A percentile compares a stretch with the other conserved stretches of the same genome.
Evolutionary conservation across 2,329 filamentous ascomycete genomes (phyloP).

Genomic region (Fusarium agapanthi): DNA sequence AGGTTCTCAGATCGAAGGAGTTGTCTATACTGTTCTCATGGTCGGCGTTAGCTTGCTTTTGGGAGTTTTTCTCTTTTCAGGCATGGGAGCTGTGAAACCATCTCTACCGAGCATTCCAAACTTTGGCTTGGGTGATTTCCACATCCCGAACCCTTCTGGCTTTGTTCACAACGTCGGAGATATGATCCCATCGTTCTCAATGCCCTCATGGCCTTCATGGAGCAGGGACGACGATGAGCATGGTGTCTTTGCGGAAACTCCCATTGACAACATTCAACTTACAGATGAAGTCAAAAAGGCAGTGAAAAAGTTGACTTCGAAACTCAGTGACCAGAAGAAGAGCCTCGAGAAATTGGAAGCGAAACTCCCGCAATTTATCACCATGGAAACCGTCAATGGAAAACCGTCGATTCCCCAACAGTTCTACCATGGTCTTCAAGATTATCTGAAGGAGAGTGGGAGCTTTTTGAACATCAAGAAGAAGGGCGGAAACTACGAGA

Average conservation of each 20-base stretch:
- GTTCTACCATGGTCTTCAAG: constrained; percentile 72
- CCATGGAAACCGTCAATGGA: constrained; percentile 63
- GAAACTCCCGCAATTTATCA: constrained; percentile 65
- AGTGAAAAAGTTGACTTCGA: constrained; percentile 43
- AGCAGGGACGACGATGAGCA: constrained; percentile 22
- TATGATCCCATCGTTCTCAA: constrained; percentile 41
- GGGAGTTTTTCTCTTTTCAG: not conserved
- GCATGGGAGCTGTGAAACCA: not conserved
- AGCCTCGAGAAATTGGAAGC: constrained; percentile 55
- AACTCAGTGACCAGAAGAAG: constrained; percentile 47
- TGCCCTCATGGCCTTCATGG: constrained; percentile 43
- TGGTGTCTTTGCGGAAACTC: constrained; percentile 18
- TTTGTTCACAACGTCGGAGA: constrained; percentile 33
- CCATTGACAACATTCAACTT: constrained; percentile 25
- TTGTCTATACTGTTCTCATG: not conserved
- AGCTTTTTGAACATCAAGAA: constrained; percentile 58
- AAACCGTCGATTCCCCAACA: constrained; percentile 63
- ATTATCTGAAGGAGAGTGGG: constrained; percentile 60
- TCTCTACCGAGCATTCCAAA: constrained; percentile 4
- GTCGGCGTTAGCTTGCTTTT: constrained; percentile 2
- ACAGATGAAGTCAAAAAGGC: constrained; percentile 44
- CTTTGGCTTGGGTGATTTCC: constrained; percentile 1
- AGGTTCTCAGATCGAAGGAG: not conserved
- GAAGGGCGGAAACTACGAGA: constrained; percentile 48
- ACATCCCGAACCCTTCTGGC: constrained; percentile 20